Percentiles rank a stretch among this genome's conserved stretches.
Conservation (phyloP, 2,329 filamentous ascomycete genomes). For the Cordyceps cicadae region DNA sequence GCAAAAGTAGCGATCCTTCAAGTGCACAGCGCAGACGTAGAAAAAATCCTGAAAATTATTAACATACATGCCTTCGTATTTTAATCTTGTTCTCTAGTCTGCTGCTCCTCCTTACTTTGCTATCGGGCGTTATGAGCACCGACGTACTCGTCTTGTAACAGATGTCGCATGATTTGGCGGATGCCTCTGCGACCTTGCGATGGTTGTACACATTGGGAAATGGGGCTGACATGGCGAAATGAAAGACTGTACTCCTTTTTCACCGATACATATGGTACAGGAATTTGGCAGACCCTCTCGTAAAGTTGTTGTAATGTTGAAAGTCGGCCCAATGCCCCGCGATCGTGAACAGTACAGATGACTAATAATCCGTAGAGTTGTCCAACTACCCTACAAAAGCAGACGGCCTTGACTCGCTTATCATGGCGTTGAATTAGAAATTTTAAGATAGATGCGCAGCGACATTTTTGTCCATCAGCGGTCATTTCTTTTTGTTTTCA, state of each 20-base stretch:
- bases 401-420: too few species aligned
- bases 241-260: neutral
- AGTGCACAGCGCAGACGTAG: conserved; percentile 75
- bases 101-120: conserved; percentile 53
- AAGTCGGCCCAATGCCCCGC: neutral
- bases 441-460: too few species aligned
- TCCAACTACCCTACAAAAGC: neutral
- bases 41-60: conserved; percentile 62
- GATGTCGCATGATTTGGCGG: conserved; percentile 76
- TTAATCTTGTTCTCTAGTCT: neutral
- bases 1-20: conserved; percentile 78
- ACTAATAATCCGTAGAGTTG: neutral
- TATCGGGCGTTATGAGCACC: conserved; percentile 81
- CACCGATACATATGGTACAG: neutral
- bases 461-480: too few species aligned
- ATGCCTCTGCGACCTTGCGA: conserved; percentile 76
- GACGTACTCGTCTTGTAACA: conserved; percentile 85
- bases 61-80: neutral
- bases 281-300: neutral
- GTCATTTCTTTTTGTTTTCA: too few species aligned
- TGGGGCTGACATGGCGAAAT: conserved; percentile 31
- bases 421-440: too few species aligned
- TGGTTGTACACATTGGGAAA: conserved; percentile 78
- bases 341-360: neutral
- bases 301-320: neutral